Percentiles rank a stretch among this genome's conserved stretches.
Conservation (phyloP, 2,329 filamentous ascomycete genomes). For the Trichoderma sp. region DNA sequence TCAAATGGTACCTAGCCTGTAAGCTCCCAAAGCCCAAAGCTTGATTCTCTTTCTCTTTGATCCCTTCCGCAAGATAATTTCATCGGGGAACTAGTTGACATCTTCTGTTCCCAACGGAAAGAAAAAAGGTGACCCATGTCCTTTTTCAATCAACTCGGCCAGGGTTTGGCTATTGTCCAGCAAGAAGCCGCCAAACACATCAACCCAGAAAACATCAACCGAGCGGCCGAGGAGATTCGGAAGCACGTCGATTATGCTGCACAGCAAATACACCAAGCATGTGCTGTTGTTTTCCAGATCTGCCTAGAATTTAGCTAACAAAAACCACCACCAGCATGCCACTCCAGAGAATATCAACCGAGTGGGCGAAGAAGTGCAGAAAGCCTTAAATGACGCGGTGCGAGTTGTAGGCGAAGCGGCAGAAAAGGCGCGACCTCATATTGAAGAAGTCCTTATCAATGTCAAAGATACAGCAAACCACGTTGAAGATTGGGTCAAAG, state of each 20-base stretch:
- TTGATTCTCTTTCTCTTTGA: background rate
- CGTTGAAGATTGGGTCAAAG: background rate
- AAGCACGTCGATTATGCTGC: background rate
- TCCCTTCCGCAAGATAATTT: background rate
- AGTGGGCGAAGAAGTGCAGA: background rate
- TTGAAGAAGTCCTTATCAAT: background rate
- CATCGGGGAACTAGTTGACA: background rate
- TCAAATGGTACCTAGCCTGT: background rate
- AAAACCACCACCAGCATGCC: background rate
- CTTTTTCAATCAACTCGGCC: background rate
- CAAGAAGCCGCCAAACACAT: conserved; percentile 15
- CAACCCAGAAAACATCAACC: conserved; percentile 7
- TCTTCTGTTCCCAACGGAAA: background rate
- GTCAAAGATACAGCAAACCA: background rate
- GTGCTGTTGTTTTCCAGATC: background rate
- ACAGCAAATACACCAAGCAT: background rate
- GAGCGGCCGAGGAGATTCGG: background rate
- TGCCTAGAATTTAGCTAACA: background rate
- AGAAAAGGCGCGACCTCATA: background rate
- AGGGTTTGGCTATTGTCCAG: background rate
- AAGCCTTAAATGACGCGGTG: background rate
- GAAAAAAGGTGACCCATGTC: background rate
- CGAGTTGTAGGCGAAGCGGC: background rate
- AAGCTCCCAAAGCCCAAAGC: background rate
- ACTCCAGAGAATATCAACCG: conserved; percentile 1